Percentiles rank a stretch among this genome's conserved stretches.
Evolutionary conservation across 257 asterid species (phyloP).

Genomic region (Primulina tabacum): DNA sequence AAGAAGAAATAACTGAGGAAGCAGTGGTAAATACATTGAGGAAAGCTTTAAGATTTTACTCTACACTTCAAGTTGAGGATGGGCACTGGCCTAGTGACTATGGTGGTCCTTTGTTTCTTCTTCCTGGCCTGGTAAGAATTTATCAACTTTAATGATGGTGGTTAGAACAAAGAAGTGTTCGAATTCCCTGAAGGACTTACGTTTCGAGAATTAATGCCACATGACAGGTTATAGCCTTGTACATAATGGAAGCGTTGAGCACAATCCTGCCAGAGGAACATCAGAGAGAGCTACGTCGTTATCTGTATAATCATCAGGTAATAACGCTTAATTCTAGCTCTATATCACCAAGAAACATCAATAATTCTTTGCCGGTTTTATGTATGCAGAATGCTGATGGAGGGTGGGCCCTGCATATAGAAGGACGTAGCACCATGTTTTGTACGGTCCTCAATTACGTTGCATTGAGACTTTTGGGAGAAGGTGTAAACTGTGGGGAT

Average conservation of each 20-base stretch:
- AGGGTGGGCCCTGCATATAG: constrained; percentile 85
- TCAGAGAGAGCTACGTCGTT: constrained; percentile 55
- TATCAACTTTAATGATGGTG: neutral
- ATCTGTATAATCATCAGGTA: constrained; percentile 72
- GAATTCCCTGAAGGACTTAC: neutral
- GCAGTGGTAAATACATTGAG: constrained; percentile 40
- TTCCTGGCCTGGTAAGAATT: constrained; percentile 55
- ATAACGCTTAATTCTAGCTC: neutral
- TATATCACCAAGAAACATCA: neutral
- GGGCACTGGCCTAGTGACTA: constrained; percentile 86
- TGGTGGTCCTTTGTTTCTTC: constrained; percentile 73
- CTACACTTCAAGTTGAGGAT: constrained; percentile 64
- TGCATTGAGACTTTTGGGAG: constrained; percentile 54
- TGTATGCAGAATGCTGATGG: constrained; percentile 59
- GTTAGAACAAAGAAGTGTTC: neutral
- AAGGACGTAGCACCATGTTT: constrained; percentile 70
- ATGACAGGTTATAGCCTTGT: constrained; percentile 52
- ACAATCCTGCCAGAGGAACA: constrained; percentile 45
- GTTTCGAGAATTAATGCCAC: neutral
- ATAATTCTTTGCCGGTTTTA: neutral
- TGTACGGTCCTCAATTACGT: constrained; percentile 59
- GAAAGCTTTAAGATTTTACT: constrained; percentile 44
- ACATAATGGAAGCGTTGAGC: constrained; percentile 44
- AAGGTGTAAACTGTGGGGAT: constrained; percentile 32
- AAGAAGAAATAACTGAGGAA: constrained; percentile 46